Conservation (phyloP, 306 rosid genomes). For the Begonia loranthoides region DNA sequence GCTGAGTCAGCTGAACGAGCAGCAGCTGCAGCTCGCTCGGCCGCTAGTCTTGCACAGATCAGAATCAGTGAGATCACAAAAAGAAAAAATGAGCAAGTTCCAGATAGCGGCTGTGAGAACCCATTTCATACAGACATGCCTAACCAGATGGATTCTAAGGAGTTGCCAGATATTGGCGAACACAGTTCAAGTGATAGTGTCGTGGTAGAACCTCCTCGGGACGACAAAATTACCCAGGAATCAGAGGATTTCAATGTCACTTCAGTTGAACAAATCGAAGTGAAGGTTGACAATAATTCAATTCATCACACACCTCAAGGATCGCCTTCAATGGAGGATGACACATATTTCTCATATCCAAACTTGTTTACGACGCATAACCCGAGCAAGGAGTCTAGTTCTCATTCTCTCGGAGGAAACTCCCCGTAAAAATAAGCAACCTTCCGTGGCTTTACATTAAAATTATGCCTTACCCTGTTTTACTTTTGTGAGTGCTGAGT, state of each 20-base stretch:
- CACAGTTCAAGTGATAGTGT: slow-evolving; percentile 9
- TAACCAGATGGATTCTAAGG: slow-evolving; percentile 16
- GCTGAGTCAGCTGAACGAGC: slow-evolving; percentile 94
- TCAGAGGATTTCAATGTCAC: slow-evolving; percentile 29
- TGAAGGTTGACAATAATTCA: slow-evolving; percentile 18
- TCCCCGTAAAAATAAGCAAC: slow-evolving; percentile 26
- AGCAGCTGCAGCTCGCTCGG: slow-evolving; percentile 85
- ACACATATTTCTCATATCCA: slow-evolving; percentile 61
- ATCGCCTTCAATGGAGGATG: slow-evolving; percentile 68
- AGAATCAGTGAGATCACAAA: slow-evolving; percentile 55
- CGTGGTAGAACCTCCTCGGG: slow-evolving; percentile 18
- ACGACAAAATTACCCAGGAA: slow-evolving; percentile 17
- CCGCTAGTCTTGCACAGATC: slow-evolving; percentile 71
- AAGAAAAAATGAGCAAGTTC: slow-evolving; percentile 28
- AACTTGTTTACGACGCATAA: slow-evolving; percentile 57
- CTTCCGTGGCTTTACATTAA: slow-evolving; percentile 10
- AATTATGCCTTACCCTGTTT: not conserved
- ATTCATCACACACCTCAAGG: slow-evolving; percentile 45
- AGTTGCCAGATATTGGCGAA: slow-evolving; percentile 13
- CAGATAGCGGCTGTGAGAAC: slow-evolving; percentile 37
- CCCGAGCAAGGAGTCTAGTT: slow-evolving; percentile 29
- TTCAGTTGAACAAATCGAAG: slow-evolving; percentile 25
- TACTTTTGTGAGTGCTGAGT: no score
- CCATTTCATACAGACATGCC: slow-evolving; percentile 33
- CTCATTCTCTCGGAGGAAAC: slow-evolving; percentile 28